These are phyloP conservation scores for Paralagenidium karlingii DNA, from an alignment of 352 stramenopile genomes.

Conservation along the genomic window DNA sequence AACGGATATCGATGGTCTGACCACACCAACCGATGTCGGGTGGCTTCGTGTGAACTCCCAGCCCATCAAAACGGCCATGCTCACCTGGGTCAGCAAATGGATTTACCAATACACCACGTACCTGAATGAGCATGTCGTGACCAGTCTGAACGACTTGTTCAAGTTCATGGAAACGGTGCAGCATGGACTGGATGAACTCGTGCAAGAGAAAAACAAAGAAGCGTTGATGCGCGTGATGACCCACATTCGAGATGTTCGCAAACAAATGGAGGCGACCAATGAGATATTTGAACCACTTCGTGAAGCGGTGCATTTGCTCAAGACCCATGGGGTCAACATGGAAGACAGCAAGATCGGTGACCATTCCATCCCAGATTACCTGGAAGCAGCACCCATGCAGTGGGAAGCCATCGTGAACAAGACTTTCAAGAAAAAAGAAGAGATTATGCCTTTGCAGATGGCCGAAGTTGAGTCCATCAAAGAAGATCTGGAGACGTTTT, in stretches of 20 bases:
- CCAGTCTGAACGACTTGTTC: constrained; percentile 76
- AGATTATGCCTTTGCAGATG: constrained; percentile 96
- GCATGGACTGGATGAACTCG: constrained; percentile 82
- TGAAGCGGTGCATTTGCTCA: constrained; percentile 90
- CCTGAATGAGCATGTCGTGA: constrained; percentile 87
- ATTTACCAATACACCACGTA: constrained; percentile 93
- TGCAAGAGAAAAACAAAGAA: constrained; percentile 88
- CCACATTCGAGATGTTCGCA: constrained; percentile 90
- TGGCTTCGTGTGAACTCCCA: constrained; percentile 97
- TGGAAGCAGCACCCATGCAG: constrained; percentile 92
- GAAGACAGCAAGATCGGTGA: constrained; percentile 80
- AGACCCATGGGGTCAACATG: constrained; percentile 88
- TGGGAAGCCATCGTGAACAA: constrained; percentile 98
- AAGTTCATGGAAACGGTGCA: constrained; percentile 91
- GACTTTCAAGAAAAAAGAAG: constrained; percentile 97
- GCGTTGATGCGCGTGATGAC: constrained; percentile 96
- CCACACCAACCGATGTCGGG: constrained; percentile 88
- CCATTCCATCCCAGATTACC: constrained; percentile 80
- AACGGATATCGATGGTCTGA: constrained; percentile 80
- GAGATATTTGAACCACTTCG: constrained; percentile 92
- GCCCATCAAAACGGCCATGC: constrained; percentile 94
- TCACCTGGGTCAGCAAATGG: constrained; percentile 94
- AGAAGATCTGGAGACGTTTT: constrained; percentile 90
- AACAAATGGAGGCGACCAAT: constrained; percentile 87
- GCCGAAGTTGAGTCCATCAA: constrained; percentile 91